Evolutionary conservation across 2,329 filamentous ascomycete genomes (phyloP).

Genomic region (Dothideomycetidae sp.): DNA sequence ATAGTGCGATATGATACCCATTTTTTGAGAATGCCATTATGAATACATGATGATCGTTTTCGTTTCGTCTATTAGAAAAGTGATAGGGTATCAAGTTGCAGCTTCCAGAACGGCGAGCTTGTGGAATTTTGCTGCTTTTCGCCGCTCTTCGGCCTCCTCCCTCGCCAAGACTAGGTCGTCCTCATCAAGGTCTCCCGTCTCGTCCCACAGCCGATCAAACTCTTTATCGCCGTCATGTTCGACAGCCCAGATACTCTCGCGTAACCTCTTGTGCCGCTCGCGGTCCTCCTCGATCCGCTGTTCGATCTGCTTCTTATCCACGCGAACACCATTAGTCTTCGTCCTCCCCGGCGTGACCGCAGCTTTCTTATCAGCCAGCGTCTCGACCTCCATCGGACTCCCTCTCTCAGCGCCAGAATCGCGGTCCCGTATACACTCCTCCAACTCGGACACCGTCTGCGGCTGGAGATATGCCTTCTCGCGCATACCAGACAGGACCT

Average conservation of each 20-base stretch:
- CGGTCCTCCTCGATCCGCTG: conserved; percentile 94
- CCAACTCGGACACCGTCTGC: conserved; percentile 64
- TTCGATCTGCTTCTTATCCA: conserved; percentile 83
- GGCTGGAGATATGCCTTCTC: conserved; percentile 57
- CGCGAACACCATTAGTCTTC: conserved; percentile 24
- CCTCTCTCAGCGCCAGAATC: conserved; percentile 38
- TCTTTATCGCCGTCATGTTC: conserved; percentile 45
- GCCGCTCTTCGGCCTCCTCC: conserved; percentile 54
- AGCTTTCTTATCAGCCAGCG: conserved; percentile 13
- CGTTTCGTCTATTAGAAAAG: too few relatives aligned
- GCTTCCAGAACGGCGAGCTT: conserved; percentile 8
- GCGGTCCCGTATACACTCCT: conserved; percentile 67
- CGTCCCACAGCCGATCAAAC: conserved; percentile 70
- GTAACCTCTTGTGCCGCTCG: conserved; percentile 78
- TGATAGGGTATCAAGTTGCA: neutral
- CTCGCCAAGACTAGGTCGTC: conserved; percentile 66
- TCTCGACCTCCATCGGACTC: conserved; percentile 18
- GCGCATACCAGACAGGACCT: conserved; percentile 44
- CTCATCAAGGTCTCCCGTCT: conserved; percentile 71
- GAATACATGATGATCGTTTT: conserved; percentile 7
- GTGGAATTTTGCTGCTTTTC: conserved; percentile 31
- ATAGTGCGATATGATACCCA: conserved; percentile 6
- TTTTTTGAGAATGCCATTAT: neutral
- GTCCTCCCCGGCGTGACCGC: conserved; percentile 16
- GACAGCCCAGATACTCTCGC: conserved; percentile 90